Evolutionary conservation across 345 rosid species (phyloP).

Genomic region (Citrus trifoliata): DNA sequence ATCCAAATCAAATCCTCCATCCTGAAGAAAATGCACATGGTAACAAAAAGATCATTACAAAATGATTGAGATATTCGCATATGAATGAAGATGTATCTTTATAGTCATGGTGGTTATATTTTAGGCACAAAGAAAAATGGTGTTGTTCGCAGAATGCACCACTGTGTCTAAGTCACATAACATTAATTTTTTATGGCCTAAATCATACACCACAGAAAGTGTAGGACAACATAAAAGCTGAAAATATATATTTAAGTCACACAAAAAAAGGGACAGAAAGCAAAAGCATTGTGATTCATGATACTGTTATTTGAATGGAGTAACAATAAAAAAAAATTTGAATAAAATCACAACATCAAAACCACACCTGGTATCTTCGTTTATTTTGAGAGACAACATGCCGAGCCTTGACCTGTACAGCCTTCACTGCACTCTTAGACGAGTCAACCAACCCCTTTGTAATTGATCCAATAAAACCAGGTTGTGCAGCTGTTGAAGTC

Average conservation of each 20-base stretch:
- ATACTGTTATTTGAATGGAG: background rate
- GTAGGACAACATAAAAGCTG: background rate
- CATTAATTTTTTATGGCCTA: background rate
- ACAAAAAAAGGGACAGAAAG: background rate
- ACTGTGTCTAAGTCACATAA: background rate
- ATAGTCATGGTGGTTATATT: background rate
- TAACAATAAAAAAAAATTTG: background rate
- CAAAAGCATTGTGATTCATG: background rate
- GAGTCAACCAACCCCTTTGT: conserved; percentile 79
- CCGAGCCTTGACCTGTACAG: conserved; percentile 87
- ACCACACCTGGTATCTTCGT: conserved; percentile 74
- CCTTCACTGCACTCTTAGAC: conserved; percentile 86
- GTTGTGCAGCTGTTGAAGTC: conserved; percentile 38
- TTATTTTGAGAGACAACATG: conserved; percentile 89
- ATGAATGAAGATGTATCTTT: background rate
- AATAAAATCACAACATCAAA: background rate
- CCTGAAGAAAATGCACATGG: conserved; percentile 35
- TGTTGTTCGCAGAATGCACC: background rate
- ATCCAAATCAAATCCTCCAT: conserved; percentile 90
- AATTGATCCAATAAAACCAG: conserved; percentile 70
- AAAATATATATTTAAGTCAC: background rate
- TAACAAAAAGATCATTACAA: background rate
- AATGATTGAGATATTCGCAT: background rate
- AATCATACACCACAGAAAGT: background rate
- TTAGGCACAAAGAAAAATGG: background rate